phyloP scores from a whole-genome alignment of 495 filamentous ascomycete genomes.

The Melanomma pulvis-pyrius region DNA sequence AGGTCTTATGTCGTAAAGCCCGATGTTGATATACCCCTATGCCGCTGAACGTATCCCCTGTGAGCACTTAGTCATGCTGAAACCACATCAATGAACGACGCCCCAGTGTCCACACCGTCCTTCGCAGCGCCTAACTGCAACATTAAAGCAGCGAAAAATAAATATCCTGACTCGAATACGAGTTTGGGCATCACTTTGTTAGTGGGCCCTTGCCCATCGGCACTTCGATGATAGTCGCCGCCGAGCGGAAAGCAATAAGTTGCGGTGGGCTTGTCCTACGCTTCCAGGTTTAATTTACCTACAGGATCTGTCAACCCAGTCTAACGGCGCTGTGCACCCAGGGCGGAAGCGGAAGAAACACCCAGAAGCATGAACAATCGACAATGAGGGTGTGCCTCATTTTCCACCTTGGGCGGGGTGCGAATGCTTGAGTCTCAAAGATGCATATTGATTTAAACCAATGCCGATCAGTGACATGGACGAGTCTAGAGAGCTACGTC shows the following conservation, averaged over 20 bases:
- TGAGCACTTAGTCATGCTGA: constrained; percentile 17
- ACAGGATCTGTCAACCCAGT: constrained; percentile 14
- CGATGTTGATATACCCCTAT: neutral
- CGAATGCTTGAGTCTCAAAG: constrained; percentile 22
- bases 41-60: neutral
- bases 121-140: neutral
- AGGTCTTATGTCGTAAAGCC: neutral
- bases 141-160: neutral
- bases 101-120: neutral
- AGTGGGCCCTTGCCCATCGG: neutral
- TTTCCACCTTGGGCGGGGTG: constrained; percentile 4
- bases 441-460: constrained; percentile 6
- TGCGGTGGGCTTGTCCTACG: constrained; percentile 11
- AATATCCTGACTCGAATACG: constrained; percentile 1
- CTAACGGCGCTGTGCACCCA: constrained; percentile 14
- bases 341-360: constrained; percentile 17
- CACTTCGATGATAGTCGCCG: constrained; percentile 3
- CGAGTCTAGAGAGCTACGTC: neutral
- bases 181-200: neutral
- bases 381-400: neutral
- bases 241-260: neutral
- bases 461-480: neutral
- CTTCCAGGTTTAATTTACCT: constrained; percentile 10
- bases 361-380: constrained; percentile 8
- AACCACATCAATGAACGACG: constrained; percentile 16